Percentiles rank a stretch among this genome's conserved stretches.
These are phyloP conservation scores for Raffaelea ambrosiae DNA, from an alignment of 2,329 filamentous ascomycete species.

Conservation along the genomic window DNA sequence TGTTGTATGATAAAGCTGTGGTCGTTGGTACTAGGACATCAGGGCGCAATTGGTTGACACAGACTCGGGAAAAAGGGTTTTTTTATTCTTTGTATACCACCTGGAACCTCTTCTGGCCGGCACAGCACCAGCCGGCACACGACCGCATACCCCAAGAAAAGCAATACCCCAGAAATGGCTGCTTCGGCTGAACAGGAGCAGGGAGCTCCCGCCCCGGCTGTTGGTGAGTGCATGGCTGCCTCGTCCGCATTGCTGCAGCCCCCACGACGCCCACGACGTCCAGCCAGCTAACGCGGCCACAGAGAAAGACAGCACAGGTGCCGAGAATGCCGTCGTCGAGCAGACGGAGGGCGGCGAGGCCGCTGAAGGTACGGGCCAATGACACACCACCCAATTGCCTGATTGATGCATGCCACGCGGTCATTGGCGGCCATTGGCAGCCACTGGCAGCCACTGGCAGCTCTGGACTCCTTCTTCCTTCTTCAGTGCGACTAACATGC, in stretches of 20 bases:
- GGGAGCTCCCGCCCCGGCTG: conserved; percentile 6
- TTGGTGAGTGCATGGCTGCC: conserved; percentile 4
- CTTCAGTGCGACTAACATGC: too few species aligned
- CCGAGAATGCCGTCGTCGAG: conserved; percentile 11
- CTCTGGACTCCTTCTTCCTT: too few species aligned
- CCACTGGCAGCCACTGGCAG: too few species aligned
- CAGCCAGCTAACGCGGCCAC: neutral
- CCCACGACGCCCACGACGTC: neutral
- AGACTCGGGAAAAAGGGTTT: neutral
- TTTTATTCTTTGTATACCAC: neutral
- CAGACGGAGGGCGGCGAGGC: conserved; percentile 18
- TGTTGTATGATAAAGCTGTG: neutral
- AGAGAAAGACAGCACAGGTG: conserved; percentile 5
- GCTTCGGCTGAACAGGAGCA: conserved; percentile 7
- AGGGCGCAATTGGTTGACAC: neutral
- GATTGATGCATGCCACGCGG: too few species aligned
- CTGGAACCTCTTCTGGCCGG: neutral
- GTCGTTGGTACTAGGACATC: too few species aligned
- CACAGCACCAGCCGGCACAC: neutral
- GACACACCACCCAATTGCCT: conserved; percentile 9
- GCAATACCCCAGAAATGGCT: conserved; percentile 4
- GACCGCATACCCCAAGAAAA: neutral
- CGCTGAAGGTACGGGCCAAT: conserved; percentile 19
- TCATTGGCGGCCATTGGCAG: too few species aligned
- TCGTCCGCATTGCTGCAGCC: too few species aligned